A percentile compares a stretch with the other conserved stretches of the same genome.
Conservation (phyloP, 495 filamentous ascomycete genomes). For the Parathielavia hyrcaniae region DNA sequence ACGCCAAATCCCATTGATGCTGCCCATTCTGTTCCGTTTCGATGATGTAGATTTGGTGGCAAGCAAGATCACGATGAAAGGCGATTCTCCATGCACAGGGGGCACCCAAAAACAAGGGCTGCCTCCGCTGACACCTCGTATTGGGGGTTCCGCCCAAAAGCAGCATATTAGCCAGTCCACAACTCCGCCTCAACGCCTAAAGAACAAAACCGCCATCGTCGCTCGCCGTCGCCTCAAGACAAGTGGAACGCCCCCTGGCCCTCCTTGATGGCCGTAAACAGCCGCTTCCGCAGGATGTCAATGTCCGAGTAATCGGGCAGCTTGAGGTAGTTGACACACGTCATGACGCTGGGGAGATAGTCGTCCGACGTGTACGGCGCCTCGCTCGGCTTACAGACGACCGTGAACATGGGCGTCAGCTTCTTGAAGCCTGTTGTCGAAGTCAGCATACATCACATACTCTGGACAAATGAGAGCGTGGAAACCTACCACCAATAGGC, state of each 20-base stretch:
- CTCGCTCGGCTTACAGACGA: constrained; percentile 97
- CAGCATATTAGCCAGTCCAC: too few relatives aligned
- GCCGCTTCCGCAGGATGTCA: constrained; percentile 63
- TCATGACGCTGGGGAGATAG: constrained; percentile 98
- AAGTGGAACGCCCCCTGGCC: constrained; percentile 99
- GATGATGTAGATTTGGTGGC: too few relatives aligned
- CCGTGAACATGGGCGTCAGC: constrained; percentile 95
- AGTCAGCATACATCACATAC: background rate
- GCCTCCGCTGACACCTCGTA: too few relatives aligned
- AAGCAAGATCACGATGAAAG: too few relatives aligned
- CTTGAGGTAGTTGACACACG: constrained; percentile 98
- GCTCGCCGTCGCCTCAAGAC: constrained; percentile 51
- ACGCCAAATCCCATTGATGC: too few relatives aligned
- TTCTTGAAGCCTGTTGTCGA: constrained; percentile 77
- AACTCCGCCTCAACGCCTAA: too few relatives aligned
- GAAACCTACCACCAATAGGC: constrained; percentile 83
- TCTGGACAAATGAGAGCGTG: constrained; percentile 10
- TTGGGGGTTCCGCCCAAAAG: too few relatives aligned
- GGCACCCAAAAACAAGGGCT: too few relatives aligned
- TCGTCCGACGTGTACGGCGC: constrained; percentile 92
- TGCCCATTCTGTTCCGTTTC: too few relatives aligned
- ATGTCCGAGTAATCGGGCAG: constrained; percentile 88
- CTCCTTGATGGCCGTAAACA: constrained; percentile 84
- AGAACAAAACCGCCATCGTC: background rate
- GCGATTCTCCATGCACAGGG: too few relatives aligned